Evolutionary conservation across 2,329 filamentous ascomycete species (phyloP).

Genomic region (Neopestalotiopsis sp.): DNA sequence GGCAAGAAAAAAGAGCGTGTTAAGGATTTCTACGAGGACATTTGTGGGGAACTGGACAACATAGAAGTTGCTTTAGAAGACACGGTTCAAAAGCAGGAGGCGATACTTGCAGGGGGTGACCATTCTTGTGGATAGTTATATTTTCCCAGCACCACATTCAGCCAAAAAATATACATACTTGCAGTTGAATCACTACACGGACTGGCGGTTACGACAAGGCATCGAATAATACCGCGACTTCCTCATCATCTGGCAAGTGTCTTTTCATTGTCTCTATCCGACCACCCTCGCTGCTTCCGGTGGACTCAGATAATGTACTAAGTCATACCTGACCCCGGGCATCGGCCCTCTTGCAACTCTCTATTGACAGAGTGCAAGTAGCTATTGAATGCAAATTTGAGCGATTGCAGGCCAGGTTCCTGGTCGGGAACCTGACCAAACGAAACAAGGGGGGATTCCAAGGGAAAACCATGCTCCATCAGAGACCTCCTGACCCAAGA

Average conservation of each 20-base stretch:
- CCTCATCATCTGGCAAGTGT: neutral
- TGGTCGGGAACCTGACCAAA: neutral
- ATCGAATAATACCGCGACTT: neutral
- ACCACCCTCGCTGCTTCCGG: neutral
- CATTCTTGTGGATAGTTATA: neutral
- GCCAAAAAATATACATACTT: neutral
- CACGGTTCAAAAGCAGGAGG: neutral
- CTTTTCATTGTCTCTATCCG: neutral
- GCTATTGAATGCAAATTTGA: neutral
- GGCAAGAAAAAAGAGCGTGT: neutral
- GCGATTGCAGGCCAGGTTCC: neutral
- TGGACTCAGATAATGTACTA: no score
- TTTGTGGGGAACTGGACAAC: neutral
- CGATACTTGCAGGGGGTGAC: neutral
- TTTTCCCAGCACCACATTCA: no score
- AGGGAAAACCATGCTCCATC: neutral
- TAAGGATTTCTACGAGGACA: neutral
- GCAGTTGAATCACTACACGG: neutral
- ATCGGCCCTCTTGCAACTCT: no score
- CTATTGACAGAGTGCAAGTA: neutral
- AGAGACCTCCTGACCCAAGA: neutral
- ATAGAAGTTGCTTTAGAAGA: neutral
- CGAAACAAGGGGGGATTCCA: neutral
- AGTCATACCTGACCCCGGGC: no score
- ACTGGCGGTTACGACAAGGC: neutral